Base-by-base conservation (phyloP, 768 basidiomycete species). In the Xerocomellus dryophilus region DNA sequence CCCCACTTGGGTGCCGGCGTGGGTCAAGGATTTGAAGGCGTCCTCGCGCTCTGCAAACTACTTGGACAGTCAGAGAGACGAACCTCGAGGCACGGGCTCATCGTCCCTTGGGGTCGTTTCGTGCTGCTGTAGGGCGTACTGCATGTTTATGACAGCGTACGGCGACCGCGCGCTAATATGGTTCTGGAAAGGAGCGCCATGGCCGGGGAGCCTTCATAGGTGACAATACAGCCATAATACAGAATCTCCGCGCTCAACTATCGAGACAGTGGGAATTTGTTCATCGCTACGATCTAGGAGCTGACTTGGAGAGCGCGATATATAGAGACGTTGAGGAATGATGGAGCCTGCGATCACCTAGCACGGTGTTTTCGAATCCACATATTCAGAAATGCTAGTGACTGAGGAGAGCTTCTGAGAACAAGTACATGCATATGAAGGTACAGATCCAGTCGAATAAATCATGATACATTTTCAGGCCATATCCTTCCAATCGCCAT, bases 401-500 rank as follows among this genome's bases (percentile, higher is more conserved):
- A 25, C 25, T 25, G 25, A 25, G 25, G 25, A 25, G 25, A 6
- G 25, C 25, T 23, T 23, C 23, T 23, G 23, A 23, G 23, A 23
- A 23, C 23, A 5, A 23, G 23, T 25, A 25, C 25, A 25, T 25
- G 25, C 5, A 25, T 25, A 25, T 25, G 7, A 25, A 25, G 25
- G 25, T 25, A 25, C 25, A 25, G 25, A 25, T 25, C 25, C 25
- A 25, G 25, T 25, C 23, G 23, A 25, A 25, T 25, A 25, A 5
- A 25, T 25, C 25, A 6, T 25, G 25, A 25, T 25, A 25, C 25
- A 25, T 25, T 6, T 25, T 25, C 25, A 25, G 14, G 53, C 57
- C 51, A 71, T 71, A 54, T 79, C 78, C 55, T 76, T 83, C 88
- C 90, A 91, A 53, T 88, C 83, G 15, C 79, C 76, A 62, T 93